Percentiles rank a stretch among this genome's conserved stretches.
phyloP scores from a whole-genome alignment of 768 basidiomycete species.

The Pseudohyphozyma bogoriensis region DNA sequence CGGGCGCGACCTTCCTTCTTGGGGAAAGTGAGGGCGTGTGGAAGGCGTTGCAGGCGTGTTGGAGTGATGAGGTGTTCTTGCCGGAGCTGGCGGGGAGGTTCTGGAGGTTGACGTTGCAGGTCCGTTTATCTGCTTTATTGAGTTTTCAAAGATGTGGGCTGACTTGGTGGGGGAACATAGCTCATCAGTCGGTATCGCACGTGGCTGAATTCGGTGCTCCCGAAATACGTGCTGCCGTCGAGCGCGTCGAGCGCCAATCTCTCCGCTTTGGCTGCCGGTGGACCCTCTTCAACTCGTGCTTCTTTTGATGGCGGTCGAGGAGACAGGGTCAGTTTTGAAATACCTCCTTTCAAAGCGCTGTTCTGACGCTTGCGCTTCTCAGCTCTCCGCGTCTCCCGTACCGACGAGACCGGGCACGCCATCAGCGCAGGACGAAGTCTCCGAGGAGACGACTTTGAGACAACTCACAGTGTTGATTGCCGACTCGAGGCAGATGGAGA shows the following conservation, averaged over 20 bases:
- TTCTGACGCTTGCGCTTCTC: not conserved
- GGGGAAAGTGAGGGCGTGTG: slow-evolving; percentile 46
- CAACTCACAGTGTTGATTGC: slow-evolving; percentile 27
- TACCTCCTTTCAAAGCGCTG: not conserved
- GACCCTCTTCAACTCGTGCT: not conserved
- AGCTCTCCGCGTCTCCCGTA: slow-evolving; percentile 11
- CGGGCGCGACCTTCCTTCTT: slow-evolving; percentile 27
- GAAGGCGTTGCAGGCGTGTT: slow-evolving; percentile 65
- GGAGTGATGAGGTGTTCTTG: slow-evolving; percentile 77
- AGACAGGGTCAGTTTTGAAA: not conserved
- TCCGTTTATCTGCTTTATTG: slow-evolving; percentile 35
- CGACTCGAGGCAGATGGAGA: slow-evolving; percentile 22
- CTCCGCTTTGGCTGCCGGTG: slow-evolving; percentile 1
- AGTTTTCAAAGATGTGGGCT: not conserved
- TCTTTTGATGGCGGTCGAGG: not conserved
- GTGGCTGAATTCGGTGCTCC: slow-evolving; percentile 60
- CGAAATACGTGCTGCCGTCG: slow-evolving; percentile 30
- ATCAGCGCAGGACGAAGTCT: not conserved
- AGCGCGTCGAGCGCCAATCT: slow-evolving; percentile 15
- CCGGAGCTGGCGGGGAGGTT: slow-evolving; percentile 72
- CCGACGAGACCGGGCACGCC: slow-evolving; percentile 7
- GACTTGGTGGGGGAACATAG: slow-evolving; percentile 39
- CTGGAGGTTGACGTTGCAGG: slow-evolving; percentile 87
- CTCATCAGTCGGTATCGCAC: slow-evolving; percentile 66
- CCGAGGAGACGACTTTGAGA: slow-evolving; percentile 21